Base-by-base conservation (phyloP, 176 grass and related monocot genomes). In the Thinopyrum elongatum region DNA sequence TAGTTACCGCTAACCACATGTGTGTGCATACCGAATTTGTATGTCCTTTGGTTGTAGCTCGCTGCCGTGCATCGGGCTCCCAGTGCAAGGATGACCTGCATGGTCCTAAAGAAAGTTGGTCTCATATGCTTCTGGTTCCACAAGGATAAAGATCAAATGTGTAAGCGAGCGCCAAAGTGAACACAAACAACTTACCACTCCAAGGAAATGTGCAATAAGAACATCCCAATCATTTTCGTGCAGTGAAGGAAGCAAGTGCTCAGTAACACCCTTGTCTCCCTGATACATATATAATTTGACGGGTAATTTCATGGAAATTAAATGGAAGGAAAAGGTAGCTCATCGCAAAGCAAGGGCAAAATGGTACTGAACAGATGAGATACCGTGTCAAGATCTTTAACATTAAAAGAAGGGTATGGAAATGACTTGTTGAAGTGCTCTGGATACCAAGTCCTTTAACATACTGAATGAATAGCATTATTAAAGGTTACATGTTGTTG, bases 361-460 rank as follows among this genome's bases (percentile, higher is more conserved):
- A 39, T 82, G 55, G 31, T 65, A 67, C 59, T 21, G 78, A 74
- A 49, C 63, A 79, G 28, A 70, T 71, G 38, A 46, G 72, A 80
- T 94, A 92, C 96, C 49, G 96, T 98, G 42, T 95, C 86, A 72
- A 98, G 93, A 89, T 98, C 96, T 93, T 95, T 98, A 79, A 98
- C 96, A 69, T 98, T 94, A 89, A 94, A 98, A 76, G 96, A 98
- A 79, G 96, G 96, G 68, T 95, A 98, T 1, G 96, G 96, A 76
- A 94, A 95, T 68, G 93, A 98, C 65, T 89, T 87, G 68, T 95
- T 82, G 90, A 98, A 98, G 69, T 98, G 96, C 42, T 98, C 86
- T 76, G 91, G 96, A 82, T 94, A 98, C 14, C 14, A 49, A 49
- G 46, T 49, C 46, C 46, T 49, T 49, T 49, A 16, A 49, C 13